Percentiles rank a stretch among this genome's conserved stretches.
Conservation (phyloP, 805 yeast genomes). For the Candida sithepensis region DNA sequence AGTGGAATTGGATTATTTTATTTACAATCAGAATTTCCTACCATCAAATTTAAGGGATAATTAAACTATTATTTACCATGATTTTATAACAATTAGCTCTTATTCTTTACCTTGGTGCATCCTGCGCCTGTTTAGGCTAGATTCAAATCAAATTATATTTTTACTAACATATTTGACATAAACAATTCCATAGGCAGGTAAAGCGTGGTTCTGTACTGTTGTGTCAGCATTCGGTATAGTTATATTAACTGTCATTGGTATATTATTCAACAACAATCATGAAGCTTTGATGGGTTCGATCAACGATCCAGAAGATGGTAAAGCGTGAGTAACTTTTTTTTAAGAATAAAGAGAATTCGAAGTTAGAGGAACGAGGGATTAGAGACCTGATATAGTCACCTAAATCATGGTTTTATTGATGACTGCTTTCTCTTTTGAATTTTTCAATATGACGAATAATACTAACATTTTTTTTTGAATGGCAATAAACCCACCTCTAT, state of each 20-base stretch:
- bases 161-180: background rate
- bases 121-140: background rate
- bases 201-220: slow-evolving; percentile 95
- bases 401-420: too few species aligned
- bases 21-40: too few species aligned
- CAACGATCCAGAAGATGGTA: slow-evolving; percentile 88
- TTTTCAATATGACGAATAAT: too few species aligned
- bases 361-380: too few species aligned
- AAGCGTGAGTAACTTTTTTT: slow-evolving; percentile 45
- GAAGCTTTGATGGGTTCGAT: slow-evolving; percentile 93
- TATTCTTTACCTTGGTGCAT: too few species aligned
- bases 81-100: too few species aligned
- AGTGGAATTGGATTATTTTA: too few species aligned
- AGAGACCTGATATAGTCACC: too few species aligned
- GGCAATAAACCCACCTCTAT: background rate
- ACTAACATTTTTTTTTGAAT: background rate
- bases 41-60: too few species aligned
- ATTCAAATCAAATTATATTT: background rate
- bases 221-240: slow-evolving; percentile 90
- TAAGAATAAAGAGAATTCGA: background rate
- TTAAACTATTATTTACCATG: too few species aligned
- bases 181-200: slow-evolving; percentile 49
- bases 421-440: too few species aligned
- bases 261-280: slow-evolving; percentile 72
- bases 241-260: slow-evolving; percentile 80